Evolutionary conservation across 371 early-diverging fungal species (phyloP).

Genomic region (Mortierella sp.): DNA sequence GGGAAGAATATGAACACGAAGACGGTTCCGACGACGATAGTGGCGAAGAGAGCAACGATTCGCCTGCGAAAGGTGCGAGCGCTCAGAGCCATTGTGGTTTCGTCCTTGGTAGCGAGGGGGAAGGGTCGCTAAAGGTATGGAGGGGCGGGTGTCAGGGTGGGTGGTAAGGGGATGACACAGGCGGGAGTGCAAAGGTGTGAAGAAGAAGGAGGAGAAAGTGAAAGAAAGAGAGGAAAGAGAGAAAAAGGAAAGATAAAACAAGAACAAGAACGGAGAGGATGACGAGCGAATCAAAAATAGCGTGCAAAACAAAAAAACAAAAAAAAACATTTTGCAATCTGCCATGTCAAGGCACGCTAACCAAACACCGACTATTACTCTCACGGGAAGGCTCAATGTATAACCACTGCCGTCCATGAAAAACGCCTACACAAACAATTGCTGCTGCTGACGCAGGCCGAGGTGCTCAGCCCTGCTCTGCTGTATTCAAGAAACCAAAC

Average conservation of each 20-base stretch:
- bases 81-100: not conserved
- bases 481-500: too few relatives aligned
- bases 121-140: not conserved
- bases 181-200: not conserved
- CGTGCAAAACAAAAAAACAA: not conserved
- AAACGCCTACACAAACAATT: too few relatives aligned
- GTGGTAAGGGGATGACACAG: not conserved
- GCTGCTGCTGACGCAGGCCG: too few relatives aligned
- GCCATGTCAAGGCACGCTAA: not conserved
- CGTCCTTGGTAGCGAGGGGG: not conserved
- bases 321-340: not conserved
- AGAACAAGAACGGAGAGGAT: not conserved
- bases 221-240: not conserved
- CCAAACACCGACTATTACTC: not conserved
- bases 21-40: not conserved
- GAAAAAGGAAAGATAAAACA: not conserved
- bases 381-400: too few relatives aligned
- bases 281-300: too few relatives aligned
- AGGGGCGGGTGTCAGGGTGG: not conserved
- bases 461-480: too few relatives aligned
- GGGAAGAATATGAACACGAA: conserved; percentile 11
- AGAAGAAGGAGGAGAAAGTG: not conserved
- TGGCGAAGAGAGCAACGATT: not conserved
- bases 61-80: conserved; percentile 15
- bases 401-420: too few relatives aligned